These are phyloP conservation scores for Russula sp. DNA, from an alignment of 768 basidiomycete species.

Conservation along the genomic window DNA sequence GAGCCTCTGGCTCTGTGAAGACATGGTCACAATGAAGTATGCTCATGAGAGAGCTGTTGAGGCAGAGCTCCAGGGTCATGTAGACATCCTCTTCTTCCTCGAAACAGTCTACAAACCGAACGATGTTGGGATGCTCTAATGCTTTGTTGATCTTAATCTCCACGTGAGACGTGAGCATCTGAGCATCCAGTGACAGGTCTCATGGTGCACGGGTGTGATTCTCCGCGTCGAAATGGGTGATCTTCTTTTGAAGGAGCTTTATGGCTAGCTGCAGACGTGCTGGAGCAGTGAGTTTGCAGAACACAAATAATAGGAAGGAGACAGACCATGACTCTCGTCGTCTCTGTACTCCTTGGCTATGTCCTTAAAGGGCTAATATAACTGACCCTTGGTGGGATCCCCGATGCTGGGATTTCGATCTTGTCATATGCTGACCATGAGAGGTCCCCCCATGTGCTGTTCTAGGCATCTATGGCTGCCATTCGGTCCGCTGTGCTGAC, in stretches of 20 bases:
- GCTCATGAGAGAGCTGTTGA: slow-evolving; percentile 85
- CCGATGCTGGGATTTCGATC: too few species aligned
- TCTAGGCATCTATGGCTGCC: too few species aligned
- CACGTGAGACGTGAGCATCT: too few species aligned
- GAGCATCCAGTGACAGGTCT: too few species aligned
- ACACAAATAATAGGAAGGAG: not conserved
- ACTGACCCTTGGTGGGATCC: slow-evolving; percentile 54
- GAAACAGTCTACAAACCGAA: too few species aligned
- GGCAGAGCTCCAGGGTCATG: slow-evolving; percentile 87
- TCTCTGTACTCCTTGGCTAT: slow-evolving; percentile 33
- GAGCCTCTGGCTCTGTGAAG: slow-evolving; percentile 89
- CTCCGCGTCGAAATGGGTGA: slow-evolving; percentile 71
- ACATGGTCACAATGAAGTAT: slow-evolving; percentile 82
- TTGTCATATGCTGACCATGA: too few species aligned
- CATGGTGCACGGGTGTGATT: too few species aligned
- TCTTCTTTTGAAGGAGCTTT: slow-evolving; percentile 56
- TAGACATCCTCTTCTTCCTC: too few species aligned
- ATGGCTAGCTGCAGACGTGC: slow-evolving; percentile 58
- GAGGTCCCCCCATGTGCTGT: too few species aligned
- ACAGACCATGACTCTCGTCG: slow-evolving; percentile 58
- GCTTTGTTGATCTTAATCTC: too few species aligned
- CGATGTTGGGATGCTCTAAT: too few species aligned
- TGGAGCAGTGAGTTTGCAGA: slow-evolving; percentile 25
- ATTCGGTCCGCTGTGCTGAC: too few species aligned
- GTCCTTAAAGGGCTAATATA: slow-evolving; percentile 41